A percentile compares a stretch with the other conserved stretches of the same genome.
Evolutionary conservation across 2,329 filamentous ascomycete species (phyloP).

Genomic region (Calonectria naviculata): DNA sequence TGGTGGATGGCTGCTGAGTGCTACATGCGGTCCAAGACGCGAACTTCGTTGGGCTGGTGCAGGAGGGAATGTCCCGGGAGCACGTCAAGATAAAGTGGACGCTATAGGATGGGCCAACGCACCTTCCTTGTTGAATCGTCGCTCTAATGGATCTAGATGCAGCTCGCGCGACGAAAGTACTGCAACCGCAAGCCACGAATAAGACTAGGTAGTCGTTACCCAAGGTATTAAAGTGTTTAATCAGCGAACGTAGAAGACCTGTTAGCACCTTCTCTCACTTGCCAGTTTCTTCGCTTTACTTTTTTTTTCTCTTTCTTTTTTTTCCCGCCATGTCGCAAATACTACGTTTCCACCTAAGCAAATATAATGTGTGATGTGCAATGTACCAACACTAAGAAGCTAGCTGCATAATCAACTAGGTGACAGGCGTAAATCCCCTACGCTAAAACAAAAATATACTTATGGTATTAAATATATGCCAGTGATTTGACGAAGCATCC

Average conservation of each 20-base stretch:
- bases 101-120: conserved; percentile 1
- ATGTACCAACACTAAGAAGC: not conserved
- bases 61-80: not conserved
- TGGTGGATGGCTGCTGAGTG: not conserved
- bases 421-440: not conserved
- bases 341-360: not conserved
- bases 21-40: not conserved
- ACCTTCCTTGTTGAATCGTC: conserved; percentile 6
- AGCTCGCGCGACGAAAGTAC: not conserved
- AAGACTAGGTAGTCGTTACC: too few species aligned
- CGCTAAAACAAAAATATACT: too few species aligned
- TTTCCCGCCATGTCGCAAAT: not conserved
- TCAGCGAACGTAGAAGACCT: not conserved
- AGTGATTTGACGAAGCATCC: not conserved
- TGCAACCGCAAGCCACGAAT: not conserved
- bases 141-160: not conserved
- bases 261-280: not conserved
- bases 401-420: not conserved
- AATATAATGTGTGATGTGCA: not conserved
- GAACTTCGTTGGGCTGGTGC: not conserved
- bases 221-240: too few species aligned
- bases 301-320: not conserved
- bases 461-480: not conserved
- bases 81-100: conserved; percentile 11
- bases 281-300: not conserved